Conservation (phyloP, 352 stramenopile genomes). For the Pythium brachiatum region DNA sequence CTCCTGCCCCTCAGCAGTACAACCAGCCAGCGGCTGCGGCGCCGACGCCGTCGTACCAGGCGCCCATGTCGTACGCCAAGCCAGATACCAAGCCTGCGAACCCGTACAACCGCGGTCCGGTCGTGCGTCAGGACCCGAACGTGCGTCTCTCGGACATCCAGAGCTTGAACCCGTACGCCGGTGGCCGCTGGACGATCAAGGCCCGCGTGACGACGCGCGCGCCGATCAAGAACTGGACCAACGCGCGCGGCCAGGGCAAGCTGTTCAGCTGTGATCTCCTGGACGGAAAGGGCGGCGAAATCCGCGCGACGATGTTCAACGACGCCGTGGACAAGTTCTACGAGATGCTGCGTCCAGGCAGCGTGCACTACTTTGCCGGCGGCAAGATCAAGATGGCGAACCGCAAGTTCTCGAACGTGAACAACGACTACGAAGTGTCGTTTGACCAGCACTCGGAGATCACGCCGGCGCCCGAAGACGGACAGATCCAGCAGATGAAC, state of each 20-base stretch:
- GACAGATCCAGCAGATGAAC: conserved; percentile 86
- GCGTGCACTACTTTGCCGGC: conserved; percentile 94
- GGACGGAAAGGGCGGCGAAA: conserved; percentile 94
- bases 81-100: conserved; percentile 29
- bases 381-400: conserved; percentile 97
- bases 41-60: conserved; percentile 14
- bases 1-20: conserved; percentile 9
- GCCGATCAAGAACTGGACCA: conserved; percentile 95
- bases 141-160: conserved; percentile 81
- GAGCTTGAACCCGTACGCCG: conserved; percentile 94
- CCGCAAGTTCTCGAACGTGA: conserved; percentile 95
- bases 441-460: conserved; percentile 97
- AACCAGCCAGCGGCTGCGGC: conserved; percentile 17
- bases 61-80: conserved; percentile 27
- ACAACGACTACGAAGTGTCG: conserved; percentile 98
- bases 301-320: conserved; percentile 99
- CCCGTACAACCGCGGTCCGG: conserved; percentile 61
- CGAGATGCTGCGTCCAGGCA: conserved; percentile 79
- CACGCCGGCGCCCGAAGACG: conserved; percentile 84
- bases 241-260: conserved; percentile 94
- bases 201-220: conserved; percentile 92
- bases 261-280: conserved; percentile 97
- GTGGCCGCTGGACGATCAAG: conserved; percentile 95
- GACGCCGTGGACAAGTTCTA: conserved; percentile 98
- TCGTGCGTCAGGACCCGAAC: conserved; percentile 81